Evolutionary conservation across 495 filamentous ascomycete species (phyloP).

Genomic region (Aspergillus steynii): DNA sequence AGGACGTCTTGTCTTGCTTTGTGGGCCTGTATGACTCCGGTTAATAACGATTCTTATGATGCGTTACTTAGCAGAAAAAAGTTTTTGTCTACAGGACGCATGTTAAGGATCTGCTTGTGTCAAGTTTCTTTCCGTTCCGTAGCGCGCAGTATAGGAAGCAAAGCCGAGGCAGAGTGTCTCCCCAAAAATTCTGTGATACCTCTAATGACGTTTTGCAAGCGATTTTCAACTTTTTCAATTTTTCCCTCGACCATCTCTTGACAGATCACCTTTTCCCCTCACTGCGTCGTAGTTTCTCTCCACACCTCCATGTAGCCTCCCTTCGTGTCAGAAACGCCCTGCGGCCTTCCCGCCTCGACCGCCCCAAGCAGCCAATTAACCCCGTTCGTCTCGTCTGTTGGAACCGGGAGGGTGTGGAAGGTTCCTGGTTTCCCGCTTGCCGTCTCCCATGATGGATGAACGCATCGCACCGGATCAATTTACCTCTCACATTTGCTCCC

Average conservation of each 20-base stretch:
- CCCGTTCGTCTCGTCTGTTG: background rate
- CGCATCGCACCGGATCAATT: background rate
- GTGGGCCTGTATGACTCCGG: constrained; percentile 41
- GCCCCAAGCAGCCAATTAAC: background rate
- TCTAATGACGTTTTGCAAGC: background rate
- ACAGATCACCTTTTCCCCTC: background rate
- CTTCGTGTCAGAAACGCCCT: background rate
- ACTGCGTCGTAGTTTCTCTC: background rate
- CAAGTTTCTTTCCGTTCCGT: constrained; percentile 27
- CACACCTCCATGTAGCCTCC: background rate
- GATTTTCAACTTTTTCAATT: background rate
- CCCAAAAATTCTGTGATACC: constrained; percentile 13
- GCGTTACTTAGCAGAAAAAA: constrained; percentile 21
- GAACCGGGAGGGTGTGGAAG: background rate
- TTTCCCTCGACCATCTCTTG: background rate
- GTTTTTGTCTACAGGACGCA: constrained; percentile 18
- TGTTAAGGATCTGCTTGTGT: constrained; percentile 8
- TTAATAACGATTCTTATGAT: constrained; percentile 21
- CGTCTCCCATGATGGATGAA: background rate
- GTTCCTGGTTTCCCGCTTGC: background rate
- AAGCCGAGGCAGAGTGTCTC: constrained; percentile 3
- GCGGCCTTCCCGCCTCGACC: background rate
- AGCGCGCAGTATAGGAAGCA: constrained; percentile 33
- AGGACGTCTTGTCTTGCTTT: constrained; percentile 46
- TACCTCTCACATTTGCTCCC: background rate